These are phyloP conservation scores for Stropharia rugosoannulata DNA, from an alignment of 768 basidiomycete genomes.

Conservation along the genomic window DNA sequence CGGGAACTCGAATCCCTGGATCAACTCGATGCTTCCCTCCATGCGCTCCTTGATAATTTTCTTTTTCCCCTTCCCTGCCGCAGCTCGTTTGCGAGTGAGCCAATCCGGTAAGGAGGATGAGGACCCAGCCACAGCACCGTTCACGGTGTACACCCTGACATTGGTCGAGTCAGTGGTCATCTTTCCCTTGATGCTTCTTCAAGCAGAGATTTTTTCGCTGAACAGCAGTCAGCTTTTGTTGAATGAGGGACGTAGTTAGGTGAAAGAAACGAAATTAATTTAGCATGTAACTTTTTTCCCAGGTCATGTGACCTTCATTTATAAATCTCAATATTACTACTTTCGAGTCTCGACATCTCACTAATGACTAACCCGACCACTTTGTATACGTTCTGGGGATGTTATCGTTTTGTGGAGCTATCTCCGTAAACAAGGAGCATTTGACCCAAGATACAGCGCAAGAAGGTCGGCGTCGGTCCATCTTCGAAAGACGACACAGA, in stretches of 20 bases:
- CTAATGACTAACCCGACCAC: no score
- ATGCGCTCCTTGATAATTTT: conserved; percentile 68
- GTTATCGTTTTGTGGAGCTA: no score
- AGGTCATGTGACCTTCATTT: conserved; percentile 1
- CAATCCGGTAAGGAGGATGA: conserved; percentile 94
- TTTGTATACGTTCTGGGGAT: no score
- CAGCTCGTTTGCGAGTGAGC: conserved; percentile 74
- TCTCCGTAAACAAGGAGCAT: no score
- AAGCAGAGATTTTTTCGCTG: neutral
- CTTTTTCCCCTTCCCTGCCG: conserved; percentile 68
- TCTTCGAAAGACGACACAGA: no score
- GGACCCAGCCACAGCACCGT: conserved; percentile 84
- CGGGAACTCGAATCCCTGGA: conserved; percentile 96
- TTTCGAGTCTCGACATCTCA: no score
- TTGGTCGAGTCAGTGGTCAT: conserved; percentile 23
- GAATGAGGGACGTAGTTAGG: neutral
- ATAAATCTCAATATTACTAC: no score
- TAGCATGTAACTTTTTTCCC: neutral
- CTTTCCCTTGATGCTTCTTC: neutral
- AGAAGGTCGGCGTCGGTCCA: no score
- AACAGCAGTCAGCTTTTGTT: neutral
- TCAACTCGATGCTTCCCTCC: conserved; percentile 85
- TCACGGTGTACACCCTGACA: conserved; percentile 88
- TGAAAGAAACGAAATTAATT: neutral
- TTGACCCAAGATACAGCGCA: no score